A percentile compares a stretch with the other conserved stretches of the same genome.
phyloP scores from a whole-genome alignment of 2,329 filamentous ascomycete species.

The Diaporthe destruens region DNA sequence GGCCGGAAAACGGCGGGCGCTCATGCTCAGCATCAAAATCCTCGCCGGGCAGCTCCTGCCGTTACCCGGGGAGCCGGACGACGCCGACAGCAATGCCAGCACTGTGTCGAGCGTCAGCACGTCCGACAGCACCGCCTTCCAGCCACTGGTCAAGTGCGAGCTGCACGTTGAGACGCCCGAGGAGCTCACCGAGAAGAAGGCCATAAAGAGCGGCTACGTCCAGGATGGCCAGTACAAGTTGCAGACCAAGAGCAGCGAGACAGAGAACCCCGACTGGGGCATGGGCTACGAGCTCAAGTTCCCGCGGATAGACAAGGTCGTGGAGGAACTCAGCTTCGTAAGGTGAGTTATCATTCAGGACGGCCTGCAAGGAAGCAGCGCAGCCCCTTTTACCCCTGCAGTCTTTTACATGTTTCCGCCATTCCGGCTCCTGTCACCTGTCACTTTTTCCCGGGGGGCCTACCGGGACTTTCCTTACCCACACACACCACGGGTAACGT shows the following conservation, averaged over 20 bases:
- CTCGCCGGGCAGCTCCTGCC: constrained; percentile 82
- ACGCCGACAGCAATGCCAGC: constrained; percentile 45
- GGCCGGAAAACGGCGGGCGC: constrained; percentile 61
- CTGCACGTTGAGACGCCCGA: constrained; percentile 79
- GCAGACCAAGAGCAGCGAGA: constrained; percentile 66
- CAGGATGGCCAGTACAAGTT: constrained; percentile 72
- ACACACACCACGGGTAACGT: constrained; percentile 9
- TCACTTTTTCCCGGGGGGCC: constrained; percentile 12
- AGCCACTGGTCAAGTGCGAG: constrained; percentile 82
- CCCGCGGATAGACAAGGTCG: constrained; percentile 59
- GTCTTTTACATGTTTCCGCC: constrained; percentile 25
- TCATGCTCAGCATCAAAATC: constrained; percentile 79
- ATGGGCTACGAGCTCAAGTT: constrained; percentile 69
- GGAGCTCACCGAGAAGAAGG: constrained; percentile 52
- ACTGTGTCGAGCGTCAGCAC: constrained; percentile 59
- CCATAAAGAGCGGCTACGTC: constrained; percentile 58
- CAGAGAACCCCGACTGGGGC: constrained; percentile 75
- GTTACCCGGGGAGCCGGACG: constrained; percentile 59
- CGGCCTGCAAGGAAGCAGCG: constrained; percentile 16
- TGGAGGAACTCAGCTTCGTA: constrained; percentile 79
- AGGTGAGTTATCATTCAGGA: constrained; percentile 64
- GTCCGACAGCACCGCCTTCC: constrained; percentile 64
- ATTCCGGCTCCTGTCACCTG: constrained; percentile 21
- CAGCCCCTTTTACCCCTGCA: constrained; percentile 32
- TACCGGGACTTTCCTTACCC: background rate